Conservation (phyloP, 192 early-diverging fungal species). For the Backusella westeae region DNA sequence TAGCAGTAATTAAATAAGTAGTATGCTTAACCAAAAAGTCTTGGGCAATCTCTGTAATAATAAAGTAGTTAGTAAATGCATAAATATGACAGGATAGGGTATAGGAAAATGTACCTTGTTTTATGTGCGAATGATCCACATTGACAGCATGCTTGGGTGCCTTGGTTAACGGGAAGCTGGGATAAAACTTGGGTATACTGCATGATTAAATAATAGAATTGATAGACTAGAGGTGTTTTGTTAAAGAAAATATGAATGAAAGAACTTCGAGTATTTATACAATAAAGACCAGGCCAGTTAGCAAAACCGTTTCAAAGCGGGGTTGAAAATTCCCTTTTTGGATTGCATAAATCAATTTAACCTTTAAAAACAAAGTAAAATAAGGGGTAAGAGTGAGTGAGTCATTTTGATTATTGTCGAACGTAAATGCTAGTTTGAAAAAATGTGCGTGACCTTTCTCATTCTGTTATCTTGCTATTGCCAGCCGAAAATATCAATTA, state of each 20-base stretch:
- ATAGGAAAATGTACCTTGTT: neutral
- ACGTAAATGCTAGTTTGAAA: neutral
- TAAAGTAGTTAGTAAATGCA: neutral
- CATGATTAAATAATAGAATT: neutral
- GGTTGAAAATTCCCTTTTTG: neutral
- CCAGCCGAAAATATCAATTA: neutral
- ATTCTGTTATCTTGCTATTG: neutral
- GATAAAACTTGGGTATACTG: neutral
- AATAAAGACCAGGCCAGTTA: neutral
- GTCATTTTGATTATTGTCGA: neutral
- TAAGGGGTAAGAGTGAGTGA: neutral
- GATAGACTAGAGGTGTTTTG: neutral
- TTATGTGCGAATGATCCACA: constrained; percentile 10
- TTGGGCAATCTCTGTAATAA: constrained; percentile 6
- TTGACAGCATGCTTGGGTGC: neutral
- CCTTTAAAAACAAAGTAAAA: neutral
- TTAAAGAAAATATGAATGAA: neutral
- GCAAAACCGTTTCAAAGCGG: neutral
- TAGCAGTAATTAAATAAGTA: neutral
- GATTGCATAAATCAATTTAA: neutral
- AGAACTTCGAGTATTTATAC: constrained; percentile 6
- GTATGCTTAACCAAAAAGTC: neutral
- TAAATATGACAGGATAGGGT: neutral
- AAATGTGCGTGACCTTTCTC: neutral
- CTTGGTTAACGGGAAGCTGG: neutral